Percentiles rank a stretch among this genome's conserved stretches.
These are phyloP conservation scores for Pseudogymnoascus verrucosus DNA, from an alignment of 2,329 filamentous ascomycete species.

Conservation along the genomic window DNA sequence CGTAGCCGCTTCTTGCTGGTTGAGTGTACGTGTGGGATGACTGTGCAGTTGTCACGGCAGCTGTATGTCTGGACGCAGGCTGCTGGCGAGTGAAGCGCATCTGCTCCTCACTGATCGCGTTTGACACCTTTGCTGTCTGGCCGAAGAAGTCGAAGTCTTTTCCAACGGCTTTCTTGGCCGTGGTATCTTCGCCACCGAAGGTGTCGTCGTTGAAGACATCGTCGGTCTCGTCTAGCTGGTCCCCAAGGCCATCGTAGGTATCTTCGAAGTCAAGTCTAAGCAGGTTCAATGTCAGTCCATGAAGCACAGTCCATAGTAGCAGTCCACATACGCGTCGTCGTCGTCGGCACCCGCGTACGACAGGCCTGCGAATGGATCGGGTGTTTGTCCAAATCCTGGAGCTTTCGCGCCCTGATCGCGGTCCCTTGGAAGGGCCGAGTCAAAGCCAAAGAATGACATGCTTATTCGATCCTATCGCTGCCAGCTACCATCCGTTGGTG, in stretches of 20 bases:
- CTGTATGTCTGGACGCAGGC: conserved; percentile 42
- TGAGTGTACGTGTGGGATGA: conserved; percentile 39
- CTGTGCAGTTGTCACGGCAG: conserved; percentile 30
- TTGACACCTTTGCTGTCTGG: conserved; percentile 76
- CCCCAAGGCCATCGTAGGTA: conserved; percentile 90
- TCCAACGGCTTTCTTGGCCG: conserved; percentile 51
- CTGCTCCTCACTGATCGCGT: conserved; percentile 86
- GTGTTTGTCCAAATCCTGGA: conserved; percentile 71
- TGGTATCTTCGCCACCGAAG: conserved; percentile 55
- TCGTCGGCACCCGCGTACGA: conserved; percentile 48
- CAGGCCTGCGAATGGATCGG: conserved; percentile 83
- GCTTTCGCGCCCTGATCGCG: conserved; percentile 57
- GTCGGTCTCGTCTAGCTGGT: conserved; percentile 82
- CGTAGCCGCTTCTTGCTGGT: conserved; percentile 74
- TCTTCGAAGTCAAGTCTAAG: conserved; percentile 81
- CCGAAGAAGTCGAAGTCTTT: conserved; percentile 98
- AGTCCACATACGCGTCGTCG: conserved; percentile 36
- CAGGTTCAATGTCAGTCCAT: conserved; percentile 30
- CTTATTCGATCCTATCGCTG: conserved; percentile 16
- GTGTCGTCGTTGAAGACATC: conserved; percentile 97
- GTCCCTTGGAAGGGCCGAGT: conserved; percentile 58
- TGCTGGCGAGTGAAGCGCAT: conserved; percentile 71
- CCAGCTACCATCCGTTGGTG: conserved; percentile 2
- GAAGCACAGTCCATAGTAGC: not conserved
- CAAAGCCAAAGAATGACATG: conserved; percentile 93